Evolutionary conservation across 805 yeast genomes (phyloP).

Genomic region (Yarrowia sp.): DNA sequence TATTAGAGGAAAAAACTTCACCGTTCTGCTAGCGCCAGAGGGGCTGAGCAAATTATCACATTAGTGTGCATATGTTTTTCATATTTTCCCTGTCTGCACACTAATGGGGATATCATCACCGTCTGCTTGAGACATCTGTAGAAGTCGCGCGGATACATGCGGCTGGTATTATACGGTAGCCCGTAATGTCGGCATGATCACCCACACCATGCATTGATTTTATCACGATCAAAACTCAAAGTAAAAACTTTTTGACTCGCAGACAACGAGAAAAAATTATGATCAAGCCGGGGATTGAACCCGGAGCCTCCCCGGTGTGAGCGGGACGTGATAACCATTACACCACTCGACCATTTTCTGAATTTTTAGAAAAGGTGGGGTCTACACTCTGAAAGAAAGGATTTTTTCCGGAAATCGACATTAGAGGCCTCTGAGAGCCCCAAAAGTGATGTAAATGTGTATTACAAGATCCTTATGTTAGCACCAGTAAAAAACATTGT

Average conservation of each 20-base stretch:
- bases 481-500: too few relatives aligned
- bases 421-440: neutral
- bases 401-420: neutral
- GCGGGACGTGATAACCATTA: conserved; percentile 26
- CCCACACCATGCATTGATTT: neutral
- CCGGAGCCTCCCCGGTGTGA: conserved; percentile 25
- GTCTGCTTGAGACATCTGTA: too few relatives aligned
- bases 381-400: neutral
- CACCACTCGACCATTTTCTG: neutral
- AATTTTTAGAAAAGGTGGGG: neutral
- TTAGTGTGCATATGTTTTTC: neutral
- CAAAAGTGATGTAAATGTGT: too few relatives aligned
- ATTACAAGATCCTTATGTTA: too few relatives aligned
- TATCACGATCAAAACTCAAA: neutral
- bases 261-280: neutral
- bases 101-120: too few relatives aligned
- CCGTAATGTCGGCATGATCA: too few relatives aligned
- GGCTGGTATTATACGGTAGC: neutral
- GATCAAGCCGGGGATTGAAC: conserved; percentile 22
- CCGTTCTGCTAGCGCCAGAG: neutral
- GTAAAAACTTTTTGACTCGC: neutral
- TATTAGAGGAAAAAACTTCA: neutral
- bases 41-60: neutral
- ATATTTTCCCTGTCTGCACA: neutral
- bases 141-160: neutral